Evolutionary conservation across 139 green algal genomes (phyloP).

Genomic region (Coelastrella sp.): DNA sequence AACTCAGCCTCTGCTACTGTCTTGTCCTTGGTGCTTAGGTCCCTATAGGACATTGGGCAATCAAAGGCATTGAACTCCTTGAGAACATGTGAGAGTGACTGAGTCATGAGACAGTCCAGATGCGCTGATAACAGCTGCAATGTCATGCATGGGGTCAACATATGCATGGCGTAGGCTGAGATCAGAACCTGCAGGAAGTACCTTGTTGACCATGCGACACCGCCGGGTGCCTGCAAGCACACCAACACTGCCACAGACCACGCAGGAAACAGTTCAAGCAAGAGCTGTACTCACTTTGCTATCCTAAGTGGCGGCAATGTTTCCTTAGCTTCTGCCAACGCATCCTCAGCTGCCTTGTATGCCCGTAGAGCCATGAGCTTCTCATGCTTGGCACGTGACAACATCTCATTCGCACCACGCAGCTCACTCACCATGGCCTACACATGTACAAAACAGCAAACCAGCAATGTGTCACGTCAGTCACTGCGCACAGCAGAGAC

Average conservation of each 20-base stretch:
- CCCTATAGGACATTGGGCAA: background rate
- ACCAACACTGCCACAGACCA: too few relatives aligned
- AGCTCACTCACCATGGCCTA: slow-evolving; percentile 50
- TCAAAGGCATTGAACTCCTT: background rate
- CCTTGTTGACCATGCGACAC: too few relatives aligned
- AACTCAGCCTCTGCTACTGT: background rate
- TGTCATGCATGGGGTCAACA: too few relatives aligned
- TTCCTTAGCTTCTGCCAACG: slow-evolving; percentile 44
- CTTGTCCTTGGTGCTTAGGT: slow-evolving; percentile 35
- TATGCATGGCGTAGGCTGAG: too few relatives aligned
- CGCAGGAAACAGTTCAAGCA: too few relatives aligned
- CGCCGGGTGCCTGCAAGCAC: too few relatives aligned
- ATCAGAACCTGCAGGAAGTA: too few relatives aligned
- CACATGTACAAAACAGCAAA: background rate
- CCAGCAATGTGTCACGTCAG: too few relatives aligned
- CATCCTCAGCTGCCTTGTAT: slow-evolving; percentile 58
- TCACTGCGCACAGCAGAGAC: too few relatives aligned
- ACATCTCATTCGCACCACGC: background rate
- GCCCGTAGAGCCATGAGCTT: slow-evolving; percentile 62
- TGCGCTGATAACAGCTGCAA: too few relatives aligned
- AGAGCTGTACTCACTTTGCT: slow-evolving; percentile 11
- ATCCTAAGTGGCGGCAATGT: slow-evolving; percentile 32
- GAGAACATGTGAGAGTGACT: too few relatives aligned
- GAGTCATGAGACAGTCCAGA: too few relatives aligned
- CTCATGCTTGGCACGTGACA: slow-evolving; percentile 55